These are phyloP conservation scores for Helenozyma rhizophorensis DNA, from an alignment of 805 yeast species.

Conservation along the genomic window DNA sequence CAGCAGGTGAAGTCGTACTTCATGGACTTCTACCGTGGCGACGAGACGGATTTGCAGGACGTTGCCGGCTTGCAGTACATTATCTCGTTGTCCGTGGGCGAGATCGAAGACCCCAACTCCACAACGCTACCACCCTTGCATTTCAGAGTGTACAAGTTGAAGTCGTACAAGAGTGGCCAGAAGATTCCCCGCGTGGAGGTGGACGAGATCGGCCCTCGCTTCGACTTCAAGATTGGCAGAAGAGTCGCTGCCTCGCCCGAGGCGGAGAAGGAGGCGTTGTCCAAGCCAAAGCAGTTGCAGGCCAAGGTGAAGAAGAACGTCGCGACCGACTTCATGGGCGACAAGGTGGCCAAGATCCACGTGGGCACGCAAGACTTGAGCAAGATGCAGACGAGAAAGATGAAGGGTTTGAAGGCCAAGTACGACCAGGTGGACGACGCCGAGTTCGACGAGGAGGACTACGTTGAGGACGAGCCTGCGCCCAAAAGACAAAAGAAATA, in stretches of 20 bases:
- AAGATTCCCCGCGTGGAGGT: slow-evolving; percentile 91
- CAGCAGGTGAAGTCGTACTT: slow-evolving; percentile 84
- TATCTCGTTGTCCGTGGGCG: slow-evolving; percentile 72
- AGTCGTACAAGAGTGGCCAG: slow-evolving; percentile 77
- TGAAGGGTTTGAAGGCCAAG: slow-evolving; percentile 92
- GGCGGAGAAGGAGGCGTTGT: slow-evolving; percentile 82
- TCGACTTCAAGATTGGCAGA: slow-evolving; percentile 91
- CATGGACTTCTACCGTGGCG: slow-evolving; percentile 87
- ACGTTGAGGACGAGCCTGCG: slow-evolving; percentile 37
- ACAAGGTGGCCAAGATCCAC: slow-evolving; percentile 93
- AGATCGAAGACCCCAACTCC: slow-evolving; percentile 71
- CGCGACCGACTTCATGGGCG: slow-evolving; percentile 85
- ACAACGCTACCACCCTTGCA: slow-evolving; percentile 72
- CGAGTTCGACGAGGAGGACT: slow-evolving; percentile 49
- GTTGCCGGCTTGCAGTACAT: slow-evolving; percentile 94
- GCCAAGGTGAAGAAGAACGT: slow-evolving; percentile 86
- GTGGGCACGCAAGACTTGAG: slow-evolving; percentile 92
- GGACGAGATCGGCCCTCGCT: slow-evolving; percentile 92
- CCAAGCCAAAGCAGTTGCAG: slow-evolving; percentile 75
- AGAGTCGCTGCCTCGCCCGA: slow-evolving; percentile 78
- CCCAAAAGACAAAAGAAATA: slow-evolving; percentile 32
- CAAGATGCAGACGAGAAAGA: slow-evolving; percentile 91
- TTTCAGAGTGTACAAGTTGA: slow-evolving; percentile 87
- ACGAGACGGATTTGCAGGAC: slow-evolving; percentile 75
- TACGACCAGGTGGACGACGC: slow-evolving; percentile 66